These are phyloP conservation scores for Sporisorium reilianum DNA, from an alignment of 1,284 basidiomycete genomes.

Conservation along the genomic window DNA sequence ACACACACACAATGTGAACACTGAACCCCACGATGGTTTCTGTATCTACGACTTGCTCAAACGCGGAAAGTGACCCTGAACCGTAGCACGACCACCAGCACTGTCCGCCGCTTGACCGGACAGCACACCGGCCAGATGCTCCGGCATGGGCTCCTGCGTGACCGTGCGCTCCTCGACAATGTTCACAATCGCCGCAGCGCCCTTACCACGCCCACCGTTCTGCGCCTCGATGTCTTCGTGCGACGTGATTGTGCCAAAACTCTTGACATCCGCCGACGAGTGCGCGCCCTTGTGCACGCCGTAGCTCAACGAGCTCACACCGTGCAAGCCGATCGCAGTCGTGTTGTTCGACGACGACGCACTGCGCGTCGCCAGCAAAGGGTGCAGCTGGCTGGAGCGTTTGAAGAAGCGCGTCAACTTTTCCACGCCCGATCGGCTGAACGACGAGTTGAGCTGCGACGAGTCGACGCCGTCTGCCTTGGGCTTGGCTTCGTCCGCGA, in stretches of 20 bases:
- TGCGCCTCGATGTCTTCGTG: slow-evolving; percentile 35
- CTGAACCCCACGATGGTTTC: too few species aligned
- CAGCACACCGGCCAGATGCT: slow-evolving; percentile 27
- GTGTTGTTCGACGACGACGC: slow-evolving; percentile 1
- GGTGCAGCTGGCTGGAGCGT: slow-evolving; percentile 17
- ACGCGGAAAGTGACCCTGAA: slow-evolving; percentile 27
- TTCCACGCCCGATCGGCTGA: slow-evolving; percentile 21
- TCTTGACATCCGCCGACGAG: slow-evolving; percentile 25
- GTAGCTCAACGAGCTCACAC: slow-evolving; percentile 23
- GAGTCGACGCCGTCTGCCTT: slow-evolving; percentile 31
- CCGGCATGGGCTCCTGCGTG: slow-evolving; percentile 40
- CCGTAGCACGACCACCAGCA: neutral
- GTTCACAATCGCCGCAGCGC: slow-evolving; percentile 10
- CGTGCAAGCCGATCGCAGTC: slow-evolving; percentile 1
- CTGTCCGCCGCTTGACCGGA: neutral
- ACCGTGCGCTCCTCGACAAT: slow-evolving; percentile 36
- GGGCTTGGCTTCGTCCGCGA: slow-evolving; percentile 49
- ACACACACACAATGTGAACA: neutral
- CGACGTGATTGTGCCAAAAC: slow-evolving; percentile 18
- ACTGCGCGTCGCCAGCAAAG: slow-evolving; percentile 12
- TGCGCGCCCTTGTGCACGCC: slow-evolving; percentile 11
- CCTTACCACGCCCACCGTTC: neutral
- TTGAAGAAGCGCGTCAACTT: slow-evolving; percentile 40
- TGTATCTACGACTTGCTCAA: slow-evolving; percentile 31
- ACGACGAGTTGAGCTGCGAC: slow-evolving; percentile 17